Base-by-base conservation (phyloP, 306 rosid species). In the Cucumis melo region DNA sequence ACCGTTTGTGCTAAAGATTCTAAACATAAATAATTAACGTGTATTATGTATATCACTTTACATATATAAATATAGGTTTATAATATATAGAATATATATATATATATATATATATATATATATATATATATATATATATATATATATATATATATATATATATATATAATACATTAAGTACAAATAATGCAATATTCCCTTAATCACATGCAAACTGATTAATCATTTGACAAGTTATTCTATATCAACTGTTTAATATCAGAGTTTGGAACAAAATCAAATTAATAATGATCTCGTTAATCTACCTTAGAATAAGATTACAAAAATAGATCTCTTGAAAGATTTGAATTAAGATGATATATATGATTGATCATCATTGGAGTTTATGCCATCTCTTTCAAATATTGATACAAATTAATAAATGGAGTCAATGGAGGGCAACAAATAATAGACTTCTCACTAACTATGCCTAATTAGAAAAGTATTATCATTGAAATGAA, bases 101-200 rank as follows among this genome's bases (percentile, higher is more conserved):
- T 5, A 41, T 50, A 19, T 42, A 42, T 44, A 6, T 41, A 10
- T 19, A 41, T 6, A 12, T 68, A 67, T 6, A 20, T 27, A 27
- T 27, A 27, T 27, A 2, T 27, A 27, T 16, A 29, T 10, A 0
- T 16, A 29, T 10, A 0, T n/a, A 2, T 19, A 4, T 5, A 50
- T 50, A 50, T 5, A 41, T 50, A 19, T 42, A 42, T 44, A 6
- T 41, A 10, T 19, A 41, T 6, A 12, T 68, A 67, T 6, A 20
- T 27, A 27, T 27, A 27, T 27, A 2, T 27, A 27, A 27, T 1
- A 27, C 29, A 27, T 68, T 68, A 80, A 82, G 83, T 79, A 23
- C 61, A 74, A 86, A 86, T 84, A 96, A 90, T 89, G 92, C 89
- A 92, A 80, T 75, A 80, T 80, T 65, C 90, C 41, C 14, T 64